Evolutionary conservation across 2,329 filamentous ascomycete species (phyloP), one percentile per base, ranked within the genome.

Genomic region (Neofusicoccum kwambonambiense): DNA sequence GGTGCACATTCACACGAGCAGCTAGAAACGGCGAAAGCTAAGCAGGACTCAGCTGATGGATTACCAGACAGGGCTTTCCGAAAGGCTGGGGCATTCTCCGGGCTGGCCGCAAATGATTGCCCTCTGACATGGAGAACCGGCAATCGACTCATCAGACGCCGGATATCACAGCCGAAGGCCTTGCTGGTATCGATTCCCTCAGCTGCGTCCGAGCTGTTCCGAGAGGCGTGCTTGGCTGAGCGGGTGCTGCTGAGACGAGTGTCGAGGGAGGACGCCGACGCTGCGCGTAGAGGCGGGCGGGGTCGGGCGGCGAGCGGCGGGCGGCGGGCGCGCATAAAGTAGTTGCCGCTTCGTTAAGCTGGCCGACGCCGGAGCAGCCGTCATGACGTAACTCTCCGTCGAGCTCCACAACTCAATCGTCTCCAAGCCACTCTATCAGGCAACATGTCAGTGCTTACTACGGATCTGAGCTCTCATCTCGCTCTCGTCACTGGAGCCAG

Each of bases 401-500:
- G n/a, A 4, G n/a, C 35, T 13, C n/a, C 7, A 52, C 27, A 35
- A 42, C 34, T 34, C n/a, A 6, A 42, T 13, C 34, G 9, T 22
- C 35, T 51, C 37, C 34, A 42, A 31, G 31, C 15, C 41, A 39
- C 22, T 22, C 3, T 22, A 1, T 19, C 41, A 45, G 22, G 15
- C 41, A 51, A 47, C 27, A 66, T 64, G 63, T 67, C 42, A 37
- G 42, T 60, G 11, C 44, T 67, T 19, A 67, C 62, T 11, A 64
- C 41, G 39, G 67, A 65, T 61, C 68, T 72, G 1, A 51, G 45
- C n/a, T 66, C 66, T 13, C 68, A 73, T 17, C 65, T 78, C 69
- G 66, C 73, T 31, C 74, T 82, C 39, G 74, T 82, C 34, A 80
- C 78, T 0, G 79, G 79, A 11, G 77, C 77, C 8, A 80, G 79